Base-by-base conservation (phyloP, 768 basidiomycete species). In the Saitozyma sp. region DNA sequence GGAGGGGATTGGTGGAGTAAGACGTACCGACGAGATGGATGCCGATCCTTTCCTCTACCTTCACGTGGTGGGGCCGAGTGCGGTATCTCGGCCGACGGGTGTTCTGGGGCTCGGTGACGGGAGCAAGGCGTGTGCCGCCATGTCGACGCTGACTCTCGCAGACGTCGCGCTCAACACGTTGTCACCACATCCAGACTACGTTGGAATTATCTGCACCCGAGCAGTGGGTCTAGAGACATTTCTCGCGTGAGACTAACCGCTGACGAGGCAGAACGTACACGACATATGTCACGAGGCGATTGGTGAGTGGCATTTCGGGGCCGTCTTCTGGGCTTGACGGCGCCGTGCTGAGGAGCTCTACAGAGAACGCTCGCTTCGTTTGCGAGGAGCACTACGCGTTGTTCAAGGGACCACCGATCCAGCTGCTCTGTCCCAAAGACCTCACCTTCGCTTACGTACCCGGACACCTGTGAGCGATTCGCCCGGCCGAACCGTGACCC, bases 201-300 rank as follows among this genome's bases (percentile, higher is more conserved):
- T 99, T 37, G 95, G 96, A 9, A 97, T 99, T 74, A 98, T 98
- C 75, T 96, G 92, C 80, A 97, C 91, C 2, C 84, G 90, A 74
- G 89, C 93, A 1, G 89, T 90, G 66, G 68, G 88, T 84, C 10
- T 17, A 29, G 45, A n/a, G 13, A 8, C 10, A 7, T 29, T 38
- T 9, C n/a, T 49, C 42, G 7, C 9, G 6, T 50, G 6, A 8
- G 43, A 48, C 4, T 38, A 16, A 10, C 1, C 17, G 51, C 68
- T 73, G 50, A 66, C 50, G 9, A 10, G 11, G 42, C 71, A 90
- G 86, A 97, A 93, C 78, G 88, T 99, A 0, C 92, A 93, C 71
- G 93, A 98, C 74, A 96, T 97, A 66, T 88, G 95, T n/a, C 89
- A 91, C 74, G 96, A 99, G 83, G 91, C 95, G 0, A 97, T 98